phyloP scores from a whole-genome alignment of 2,329 filamentous ascomycete species.

The Xylaria sp. region DNA sequence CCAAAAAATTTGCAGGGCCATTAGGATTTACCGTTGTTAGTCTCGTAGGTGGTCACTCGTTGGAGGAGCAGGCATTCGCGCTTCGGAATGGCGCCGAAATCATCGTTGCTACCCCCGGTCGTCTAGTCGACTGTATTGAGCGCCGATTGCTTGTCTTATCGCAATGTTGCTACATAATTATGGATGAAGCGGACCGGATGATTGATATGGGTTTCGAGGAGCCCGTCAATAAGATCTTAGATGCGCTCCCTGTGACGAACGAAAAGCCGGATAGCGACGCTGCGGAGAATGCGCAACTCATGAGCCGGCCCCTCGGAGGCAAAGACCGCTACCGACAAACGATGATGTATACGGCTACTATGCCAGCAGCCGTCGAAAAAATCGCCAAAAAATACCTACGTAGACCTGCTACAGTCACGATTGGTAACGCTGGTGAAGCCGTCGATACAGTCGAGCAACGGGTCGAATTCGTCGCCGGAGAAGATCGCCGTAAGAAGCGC shows the following conservation, averaged over 20 bases:
- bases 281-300: constrained; percentile 83
- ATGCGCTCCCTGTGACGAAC: constrained; percentile 88
- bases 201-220: constrained; percentile 98
- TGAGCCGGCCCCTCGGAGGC: constrained; percentile 78
- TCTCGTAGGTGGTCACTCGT: constrained; percentile 94
- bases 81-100: constrained; percentile 94
- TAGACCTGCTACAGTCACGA: constrained; percentile 89
- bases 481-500: constrained; percentile 96
- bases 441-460: constrained; percentile 98
- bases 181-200: constrained; percentile 99
- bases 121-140: constrained; percentile 96
- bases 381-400: constrained; percentile 98
- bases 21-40: constrained; percentile 94
- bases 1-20: constrained; percentile 87
- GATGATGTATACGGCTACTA: constrained; percentile 99
- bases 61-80: constrained; percentile 92
- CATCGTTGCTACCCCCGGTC: constrained; percentile 96
- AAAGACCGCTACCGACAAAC: constrained; percentile 90
- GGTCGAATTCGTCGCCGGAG: constrained; percentile 86
- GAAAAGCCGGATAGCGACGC: constrained; percentile 95
- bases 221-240: constrained; percentile 94
- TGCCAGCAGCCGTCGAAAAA: constrained; percentile 89
- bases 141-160: constrained; percentile 85
- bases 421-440: constrained; percentile 92
- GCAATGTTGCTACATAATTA: constrained; percentile 98